Base-by-base conservation (phyloP, 192 early-diverging fungal species). In the Podochytrium sp. region DNA sequence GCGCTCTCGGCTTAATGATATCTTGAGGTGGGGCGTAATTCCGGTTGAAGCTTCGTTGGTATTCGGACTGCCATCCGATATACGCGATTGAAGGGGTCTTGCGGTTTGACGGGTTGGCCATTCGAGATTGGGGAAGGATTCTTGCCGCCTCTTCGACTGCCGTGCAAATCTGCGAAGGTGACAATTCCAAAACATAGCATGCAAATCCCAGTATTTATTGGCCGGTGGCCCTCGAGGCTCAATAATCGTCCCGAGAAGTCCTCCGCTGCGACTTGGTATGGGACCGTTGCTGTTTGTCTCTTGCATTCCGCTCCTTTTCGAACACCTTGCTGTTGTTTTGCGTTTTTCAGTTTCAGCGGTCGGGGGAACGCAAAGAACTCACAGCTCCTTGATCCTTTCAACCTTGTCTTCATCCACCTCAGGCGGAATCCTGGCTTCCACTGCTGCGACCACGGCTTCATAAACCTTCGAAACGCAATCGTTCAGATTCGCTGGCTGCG, bases 301-400 rank as follows among this genome's bases (percentile, higher is more conserved):
- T 58, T 27, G 30, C 30, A n/a, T 10, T 72, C 38, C 70, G 32
- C 38, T 72, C 70, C 34, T 33, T 34, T 6, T 72, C 70, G 41
- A 41, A 65, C 38, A 34, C 59, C 25, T 27, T 50, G 20, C 63
- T 53, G 39, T 27, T 38, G 20, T 55, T 47, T 47, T 47, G 12
- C 43, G 43, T 47, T 47, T 47, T 47, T 20, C 12, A 3, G 39
- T 38, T 27, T 71, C 35, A 59, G 27, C 6, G n/a, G 25, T 41
- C 16, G 25, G n/a, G 7, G 41, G 10, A 69, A 55, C 23, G 27
- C 27, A 59, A 59, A 12, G 40, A 50, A 66, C 77, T 77, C 50
- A 78, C 75, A 71, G 41, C 42, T 72, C 68, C n/a, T 78, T 47
- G 20, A 79, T 78, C 25, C 76, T 40, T 33, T 78, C 68, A 6